Conservation (phyloP, 805 yeast species). For the Hanseniaspora taiwanica region DNA sequence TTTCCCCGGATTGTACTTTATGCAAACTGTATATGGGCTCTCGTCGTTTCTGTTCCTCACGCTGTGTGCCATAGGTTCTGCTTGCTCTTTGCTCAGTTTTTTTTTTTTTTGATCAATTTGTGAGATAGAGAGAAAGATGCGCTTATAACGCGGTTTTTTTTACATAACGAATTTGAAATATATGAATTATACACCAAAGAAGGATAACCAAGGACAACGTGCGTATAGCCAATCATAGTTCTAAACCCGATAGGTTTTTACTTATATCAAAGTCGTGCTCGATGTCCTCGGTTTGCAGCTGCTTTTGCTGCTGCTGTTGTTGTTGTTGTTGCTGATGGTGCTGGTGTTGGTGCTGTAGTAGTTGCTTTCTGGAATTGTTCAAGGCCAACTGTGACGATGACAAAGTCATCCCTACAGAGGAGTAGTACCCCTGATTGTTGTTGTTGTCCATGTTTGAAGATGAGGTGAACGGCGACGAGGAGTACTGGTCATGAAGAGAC, state of each 20-base stretch:
- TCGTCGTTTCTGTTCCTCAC: not conserved
- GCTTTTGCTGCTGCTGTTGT: conserved; percentile 3
- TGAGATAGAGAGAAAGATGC: too few species aligned
- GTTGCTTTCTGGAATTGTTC: too few species aligned
- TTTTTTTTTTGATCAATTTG: too few species aligned
- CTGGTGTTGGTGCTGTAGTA: conserved; percentile 5
- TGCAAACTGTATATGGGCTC: not conserved
- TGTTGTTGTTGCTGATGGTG: conserved; percentile 4
- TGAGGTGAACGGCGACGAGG: not conserved
- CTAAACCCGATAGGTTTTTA: conserved; percentile 14
- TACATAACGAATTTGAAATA: not conserved
- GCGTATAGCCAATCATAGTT: not conserved
- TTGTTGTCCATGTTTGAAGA: too few species aligned
- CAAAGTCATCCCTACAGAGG: too few species aligned
- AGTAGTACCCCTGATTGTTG: too few species aligned
- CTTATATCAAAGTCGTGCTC: conserved; percentile 6
- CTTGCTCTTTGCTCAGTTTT: too few species aligned
- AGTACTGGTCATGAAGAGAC: conserved; percentile 15
- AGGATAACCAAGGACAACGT: not conserved
- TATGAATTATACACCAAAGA: not conserved
- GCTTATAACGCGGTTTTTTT: not conserved
- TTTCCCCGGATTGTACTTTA: not conserved
- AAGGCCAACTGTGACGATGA: too few species aligned
- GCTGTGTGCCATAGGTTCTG: not conserved
- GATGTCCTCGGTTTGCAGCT: not conserved